These are phyloP conservation scores for Candida albicans DNA, from an alignment of 1,139 yeast genomes.

Conservation along the genomic window DNA sequence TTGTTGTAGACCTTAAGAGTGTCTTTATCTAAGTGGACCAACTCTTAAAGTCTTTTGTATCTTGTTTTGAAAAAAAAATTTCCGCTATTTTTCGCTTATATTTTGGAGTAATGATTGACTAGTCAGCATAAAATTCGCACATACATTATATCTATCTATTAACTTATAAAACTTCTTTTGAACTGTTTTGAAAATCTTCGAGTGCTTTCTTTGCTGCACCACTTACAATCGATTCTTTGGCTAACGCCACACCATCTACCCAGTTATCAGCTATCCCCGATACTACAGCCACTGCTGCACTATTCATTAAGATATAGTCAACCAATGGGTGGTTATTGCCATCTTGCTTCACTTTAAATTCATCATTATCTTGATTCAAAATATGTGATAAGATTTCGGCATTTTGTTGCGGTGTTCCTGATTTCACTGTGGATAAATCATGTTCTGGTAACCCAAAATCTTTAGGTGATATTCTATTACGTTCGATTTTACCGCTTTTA, in stretches of 20 bases:
- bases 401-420: slow-evolving; percentile 87
- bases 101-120: too few species aligned
- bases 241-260: slow-evolving; percentile 75
- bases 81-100: too few species aligned
- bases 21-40: too few species aligned
- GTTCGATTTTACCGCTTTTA: slow-evolving; percentile 39
- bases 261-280: slow-evolving; percentile 67
- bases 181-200: slow-evolving; percentile 52
- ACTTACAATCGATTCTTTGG: slow-evolving; percentile 61
- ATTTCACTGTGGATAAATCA: slow-evolving; percentile 61
- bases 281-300: slow-evolving; percentile 83
- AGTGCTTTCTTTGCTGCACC: slow-evolving; percentile 69
- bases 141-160: too few species aligned
- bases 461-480: slow-evolving; percentile 49
- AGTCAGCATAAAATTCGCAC: too few species aligned
- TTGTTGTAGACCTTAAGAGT: too few species aligned
- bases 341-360: slow-evolving; percentile 32
- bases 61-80: too few species aligned
- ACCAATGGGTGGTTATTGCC: slow-evolving; percentile 58
- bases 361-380: slow-evolving; percentile 50
- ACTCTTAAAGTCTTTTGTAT: too few species aligned
- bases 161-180: slow-evolving; percentile 15
- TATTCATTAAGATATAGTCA: slow-evolving; percentile 84
- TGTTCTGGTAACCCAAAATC: slow-evolving; percentile 85
- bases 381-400: slow-evolving; percentile 63